Percentiles rank a stretch among this genome's conserved stretches.
Evolutionary conservation across 2,329 filamentous ascomycete genomes (phyloP).

Genomic region (Penicillium rolfsii): DNA sequence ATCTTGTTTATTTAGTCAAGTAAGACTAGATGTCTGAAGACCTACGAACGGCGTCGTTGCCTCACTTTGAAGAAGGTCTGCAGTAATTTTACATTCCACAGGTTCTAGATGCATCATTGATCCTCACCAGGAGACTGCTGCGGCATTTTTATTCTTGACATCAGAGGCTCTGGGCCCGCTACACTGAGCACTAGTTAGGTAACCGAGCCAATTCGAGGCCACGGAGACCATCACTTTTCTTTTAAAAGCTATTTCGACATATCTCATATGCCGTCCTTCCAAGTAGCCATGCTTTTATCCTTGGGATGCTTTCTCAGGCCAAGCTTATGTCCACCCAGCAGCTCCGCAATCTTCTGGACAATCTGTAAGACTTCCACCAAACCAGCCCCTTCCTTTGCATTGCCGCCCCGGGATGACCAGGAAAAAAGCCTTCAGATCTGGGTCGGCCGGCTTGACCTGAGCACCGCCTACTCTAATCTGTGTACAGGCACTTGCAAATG

Average conservation of each 20-base stretch:
- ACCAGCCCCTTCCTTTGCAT: conserved; percentile 29
- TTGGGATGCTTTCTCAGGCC: background rate
- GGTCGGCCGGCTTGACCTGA: conserved; percentile 7
- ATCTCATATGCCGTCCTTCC: conserved; percentile 21
- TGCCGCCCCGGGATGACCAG: conserved; percentile 22
- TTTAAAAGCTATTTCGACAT: background rate
- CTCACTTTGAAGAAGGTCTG: background rate
- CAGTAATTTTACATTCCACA: background rate
- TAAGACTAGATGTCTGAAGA: background rate
- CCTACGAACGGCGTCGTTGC: background rate
- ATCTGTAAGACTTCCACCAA: conserved; percentile 43
- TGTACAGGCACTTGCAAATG: conserved; percentile 42
- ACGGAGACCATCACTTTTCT: background rate
- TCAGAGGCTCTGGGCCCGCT: background rate
- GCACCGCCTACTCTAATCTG: background rate
- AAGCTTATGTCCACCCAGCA: conserved; percentile 1
- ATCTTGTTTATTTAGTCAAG: background rate
- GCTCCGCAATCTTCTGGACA: conserved; percentile 39
- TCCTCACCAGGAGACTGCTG: background rate
- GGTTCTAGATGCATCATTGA: background rate
- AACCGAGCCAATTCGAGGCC: background rate
- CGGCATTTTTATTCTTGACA: background rate
- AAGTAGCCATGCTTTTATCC: conserved; percentile 6
- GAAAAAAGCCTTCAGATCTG: conserved; percentile 43
- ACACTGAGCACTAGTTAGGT: background rate